Conservation (phyloP, 257 asterid genomes). For the Solanum paucissectum region DNA sequence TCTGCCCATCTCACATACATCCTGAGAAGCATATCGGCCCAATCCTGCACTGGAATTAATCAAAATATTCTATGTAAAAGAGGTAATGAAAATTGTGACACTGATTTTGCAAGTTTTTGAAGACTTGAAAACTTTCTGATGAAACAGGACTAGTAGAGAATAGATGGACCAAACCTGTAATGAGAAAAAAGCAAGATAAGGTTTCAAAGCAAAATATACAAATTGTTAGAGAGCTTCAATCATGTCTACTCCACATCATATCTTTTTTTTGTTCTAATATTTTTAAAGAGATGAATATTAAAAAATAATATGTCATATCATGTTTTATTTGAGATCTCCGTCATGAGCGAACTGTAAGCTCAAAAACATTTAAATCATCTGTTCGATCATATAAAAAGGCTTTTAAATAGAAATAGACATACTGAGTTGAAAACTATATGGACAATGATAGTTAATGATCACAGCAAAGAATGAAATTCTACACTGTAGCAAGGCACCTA, state of each 20-base stretch:
- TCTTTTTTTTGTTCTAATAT: background rate
- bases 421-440: background rate
- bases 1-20: slow-evolving; percentile 96
- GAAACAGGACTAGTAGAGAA: background rate
- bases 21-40: slow-evolving; percentile 99
- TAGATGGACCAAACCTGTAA: background rate
- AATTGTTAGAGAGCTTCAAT: background rate
- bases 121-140: background rate
- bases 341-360: background rate
- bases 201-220: background rate
- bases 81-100: background rate
- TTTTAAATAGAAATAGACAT: background rate
- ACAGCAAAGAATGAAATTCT: background rate
- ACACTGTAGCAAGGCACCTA: background rate
- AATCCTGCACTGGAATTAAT: slow-evolving; percentile 93
- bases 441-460: background rate
- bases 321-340: background rate
- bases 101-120: background rate
- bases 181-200: background rate
- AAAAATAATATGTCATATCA: background rate
- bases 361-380: background rate
- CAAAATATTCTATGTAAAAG: slow-evolving; percentile 29
- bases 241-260: background rate
- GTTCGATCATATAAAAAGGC: background rate
- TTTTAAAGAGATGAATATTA: background rate